Base-by-base conservation (phyloP, 2,329 filamentous ascomycete genomes). In the Cercospora berteroae region DNA sequence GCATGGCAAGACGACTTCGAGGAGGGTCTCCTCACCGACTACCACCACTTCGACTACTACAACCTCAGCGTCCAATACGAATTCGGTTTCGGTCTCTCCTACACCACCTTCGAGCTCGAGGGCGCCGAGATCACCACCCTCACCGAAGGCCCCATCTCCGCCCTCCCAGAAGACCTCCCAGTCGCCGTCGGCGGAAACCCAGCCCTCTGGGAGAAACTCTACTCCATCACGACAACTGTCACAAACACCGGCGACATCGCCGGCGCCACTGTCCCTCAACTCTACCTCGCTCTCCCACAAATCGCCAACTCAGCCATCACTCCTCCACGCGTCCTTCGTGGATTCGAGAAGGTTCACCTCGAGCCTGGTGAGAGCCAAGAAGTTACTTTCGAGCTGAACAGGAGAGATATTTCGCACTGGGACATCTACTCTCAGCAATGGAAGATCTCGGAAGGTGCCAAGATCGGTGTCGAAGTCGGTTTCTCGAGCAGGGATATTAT, bases 131-230 rank as follows among this genome's bases (percentile, higher is more conserved):
- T 73, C 33, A 58, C 33, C 12, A 42, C 64, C 20, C 58, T 64
- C 23, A 57, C 23, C 63, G 55, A 20, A 18, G 64, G 48, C 50
- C 42, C 18, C 55, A 69, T 73, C 55, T 56, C 71, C 29, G 50
- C 73, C 9, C 59, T 65, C 9, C 72, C 73, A 33, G 57, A 68
- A 2, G 61, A 65, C 39, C 33, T 63, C n/a, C 50, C 64, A 39
- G 69, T 74, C 55, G 69, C 68, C 5, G 73, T 79, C 50, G 71
- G 71, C 8, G 71, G 71, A 13, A 71, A 71, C 60, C 65, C 67
- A 60, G 67, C 84, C 0, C 83, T 94, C 0, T 94, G 88, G 83
- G 84, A 90, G 39, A 77, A 82, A 0, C 82, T 88, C 0, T 89
- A 86, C 70, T 77, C 78, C 25, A 79, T 91, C 16, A 81, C 82